These are phyloP conservation scores for Prunus campanulata DNA, from an alignment of 306 rosid species.

Conservation along the genomic window DNA sequence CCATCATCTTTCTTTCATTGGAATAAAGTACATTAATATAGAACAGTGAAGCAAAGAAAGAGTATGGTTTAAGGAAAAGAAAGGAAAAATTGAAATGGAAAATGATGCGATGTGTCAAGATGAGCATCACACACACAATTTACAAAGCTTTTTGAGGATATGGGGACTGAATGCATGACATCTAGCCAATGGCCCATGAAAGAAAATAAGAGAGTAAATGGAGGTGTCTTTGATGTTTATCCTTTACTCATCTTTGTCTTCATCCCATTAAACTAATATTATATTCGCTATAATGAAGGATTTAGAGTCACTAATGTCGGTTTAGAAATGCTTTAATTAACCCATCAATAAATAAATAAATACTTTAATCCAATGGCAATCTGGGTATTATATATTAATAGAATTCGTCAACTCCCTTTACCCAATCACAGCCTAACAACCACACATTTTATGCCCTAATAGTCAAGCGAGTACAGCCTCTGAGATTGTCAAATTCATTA, in stretches of 20 bases:
- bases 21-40: no score
- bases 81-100: background rate
- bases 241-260: background rate
- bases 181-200: background rate
- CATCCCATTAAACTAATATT: background rate
- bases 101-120: background rate
- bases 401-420: background rate
- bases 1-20: no score
- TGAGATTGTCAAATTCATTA: background rate
- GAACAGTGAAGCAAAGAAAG: background rate
- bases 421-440: background rate
- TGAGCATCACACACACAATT: background rate
- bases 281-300: background rate
- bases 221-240: no score
- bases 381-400: background rate
- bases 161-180: background rate
- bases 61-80: background rate
- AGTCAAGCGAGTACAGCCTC: slow-evolving; percentile 4
- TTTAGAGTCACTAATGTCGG: slow-evolving; percentile 11
- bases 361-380: no score
- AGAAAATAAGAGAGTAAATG: no score
- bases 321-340: background rate
- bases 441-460: background rate
- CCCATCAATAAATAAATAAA: background rate
- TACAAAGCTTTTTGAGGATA: background rate